Evolutionary conservation across 768 basidiomycete genomes (phyloP), one percentile per base, ranked within the genome.

Genomic region (Trametes maxima): DNA sequence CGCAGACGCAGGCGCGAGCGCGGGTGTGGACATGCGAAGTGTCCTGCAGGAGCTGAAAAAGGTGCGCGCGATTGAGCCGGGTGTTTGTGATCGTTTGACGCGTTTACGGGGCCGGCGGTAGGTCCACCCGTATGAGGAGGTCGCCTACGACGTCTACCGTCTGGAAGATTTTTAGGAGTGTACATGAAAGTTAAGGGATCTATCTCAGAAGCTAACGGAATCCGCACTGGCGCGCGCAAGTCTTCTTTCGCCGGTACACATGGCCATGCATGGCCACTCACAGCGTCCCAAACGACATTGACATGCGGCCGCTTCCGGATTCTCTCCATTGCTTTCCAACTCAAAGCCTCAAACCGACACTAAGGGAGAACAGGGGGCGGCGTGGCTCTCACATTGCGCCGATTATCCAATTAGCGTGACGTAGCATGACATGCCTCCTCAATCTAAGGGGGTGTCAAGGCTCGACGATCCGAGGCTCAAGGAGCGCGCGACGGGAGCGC

Each of bases 121-220:
- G 82, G 75, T 78, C 4, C 84, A 84, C 66, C 82, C 82, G 8
- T 84, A 85, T 61, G 83, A 85, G 70, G 80, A 84, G 68, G 80
- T 84, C 49, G 83, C 80, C 5, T 84, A 84, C 62, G 82, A 85
- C 62, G 80, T 85, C 2, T 82, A 84, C 69, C 78, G 75, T 45
- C 69, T 82, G 2, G 79, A 82, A 67, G 74, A 79, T 62, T 71
- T 79, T 51, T 78, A 66, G 28, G 28, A 33, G 28, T 8, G 79
- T 36, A 24, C 36, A 8, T n/a, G 36, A 37, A 21, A 11, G n/a
- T 16, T 14, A 10, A 11, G 5, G 3, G 45, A 5, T 21, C n/a
- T 19, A 8, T 44, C 43, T 17, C 1, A 43, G 19, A 19, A 19
- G 42, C 42, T 13, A 43, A 13, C 14, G 16, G 42, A 43, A 16